Evolutionary conservation across 352 stramenopile genomes (phyloP).

Genomic region (Pythium graminicola): DNA sequence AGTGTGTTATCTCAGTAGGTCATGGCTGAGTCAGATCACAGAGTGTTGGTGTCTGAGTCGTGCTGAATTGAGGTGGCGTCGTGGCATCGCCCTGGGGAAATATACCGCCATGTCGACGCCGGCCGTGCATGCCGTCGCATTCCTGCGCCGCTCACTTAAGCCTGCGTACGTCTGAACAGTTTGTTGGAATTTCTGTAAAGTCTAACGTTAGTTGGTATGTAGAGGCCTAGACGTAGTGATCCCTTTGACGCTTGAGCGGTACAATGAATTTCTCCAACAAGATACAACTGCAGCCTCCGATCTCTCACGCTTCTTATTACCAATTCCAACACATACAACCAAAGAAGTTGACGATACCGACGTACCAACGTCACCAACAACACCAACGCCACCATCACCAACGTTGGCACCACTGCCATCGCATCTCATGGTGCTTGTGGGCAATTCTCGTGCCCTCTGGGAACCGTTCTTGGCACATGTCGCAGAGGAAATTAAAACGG

Average conservation of each 20-base stretch:
- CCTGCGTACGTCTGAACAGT: slow-evolving; percentile 7
- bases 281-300: slow-evolving; percentile 27
- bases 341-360: background rate
- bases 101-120: slow-evolving; percentile 10
- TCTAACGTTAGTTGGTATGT: background rate
- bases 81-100: too few relatives aligned
- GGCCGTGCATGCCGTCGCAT: slow-evolving; percentile 11
- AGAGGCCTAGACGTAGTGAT: slow-evolving; percentile 67
- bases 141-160: slow-evolving; percentile 16
- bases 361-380: background rate
- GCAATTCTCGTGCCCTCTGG: slow-evolving; percentile 59
- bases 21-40: too few relatives aligned
- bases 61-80: too few relatives aligned
- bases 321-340: slow-evolving; percentile 6
- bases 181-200: background rate
- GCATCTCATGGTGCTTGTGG: slow-evolving; percentile 59
- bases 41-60: too few relatives aligned
- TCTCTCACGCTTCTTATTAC: slow-evolving; percentile 45
- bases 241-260: slow-evolving; percentile 52
- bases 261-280: slow-evolving; percentile 44
- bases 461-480: slow-evolving; percentile 40
- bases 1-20: too few relatives aligned
- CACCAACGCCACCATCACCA: background rate
- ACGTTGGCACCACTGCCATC: slow-evolving; percentile 7
- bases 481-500: slow-evolving; percentile 14